Percentiles rank a stretch among this genome's conserved stretches.
Evolutionary conservation across 345 rosid genomes (phyloP).

Genomic region (Sonneratia caseolaris): DNA sequence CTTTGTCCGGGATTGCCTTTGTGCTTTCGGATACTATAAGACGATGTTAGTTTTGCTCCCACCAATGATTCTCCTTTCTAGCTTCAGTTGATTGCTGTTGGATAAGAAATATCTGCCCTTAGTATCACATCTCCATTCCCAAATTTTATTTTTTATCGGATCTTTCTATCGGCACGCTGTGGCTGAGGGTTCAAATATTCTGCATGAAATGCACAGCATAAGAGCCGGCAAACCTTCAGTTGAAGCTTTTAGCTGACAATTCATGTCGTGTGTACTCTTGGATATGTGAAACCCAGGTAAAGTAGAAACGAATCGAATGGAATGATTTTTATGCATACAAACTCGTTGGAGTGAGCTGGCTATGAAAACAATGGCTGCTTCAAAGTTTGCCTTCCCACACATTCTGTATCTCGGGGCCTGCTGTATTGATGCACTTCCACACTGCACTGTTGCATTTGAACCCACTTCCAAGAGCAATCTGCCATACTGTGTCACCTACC

Average conservation of each 20-base stretch:
- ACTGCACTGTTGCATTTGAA: constrained; percentile 60
- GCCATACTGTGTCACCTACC: constrained; percentile 44
- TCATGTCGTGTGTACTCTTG: no score
- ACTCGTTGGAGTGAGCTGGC: not conserved
- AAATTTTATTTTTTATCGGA: not conserved
- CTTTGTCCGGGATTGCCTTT: not conserved
- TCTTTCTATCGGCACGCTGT: not conserved
- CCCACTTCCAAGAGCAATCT: constrained; percentile 58
- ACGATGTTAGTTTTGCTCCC: not conserved
- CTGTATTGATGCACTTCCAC: constrained; percentile 32
- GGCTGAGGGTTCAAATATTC: not conserved
- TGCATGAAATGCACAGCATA: not conserved
- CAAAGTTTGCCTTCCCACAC: constrained; percentile 12
- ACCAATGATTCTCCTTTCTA: not conserved
- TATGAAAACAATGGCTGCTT: constrained; percentile 6
- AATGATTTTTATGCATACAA: not conserved
- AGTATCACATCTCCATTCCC: not conserved
- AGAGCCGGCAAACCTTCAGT: no score
- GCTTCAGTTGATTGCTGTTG: not conserved
- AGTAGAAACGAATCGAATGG: not conserved
- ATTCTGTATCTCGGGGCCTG: constrained; percentile 20
- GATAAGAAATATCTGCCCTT: not conserved
- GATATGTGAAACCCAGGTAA: no score
- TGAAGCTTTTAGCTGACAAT: no score
- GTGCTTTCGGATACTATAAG: not conserved